Percentiles rank a stretch among this genome's conserved stretches.
Conservation (phyloP, 768 basidiomycete genomes). For the Trametopsis cervina region DNA sequence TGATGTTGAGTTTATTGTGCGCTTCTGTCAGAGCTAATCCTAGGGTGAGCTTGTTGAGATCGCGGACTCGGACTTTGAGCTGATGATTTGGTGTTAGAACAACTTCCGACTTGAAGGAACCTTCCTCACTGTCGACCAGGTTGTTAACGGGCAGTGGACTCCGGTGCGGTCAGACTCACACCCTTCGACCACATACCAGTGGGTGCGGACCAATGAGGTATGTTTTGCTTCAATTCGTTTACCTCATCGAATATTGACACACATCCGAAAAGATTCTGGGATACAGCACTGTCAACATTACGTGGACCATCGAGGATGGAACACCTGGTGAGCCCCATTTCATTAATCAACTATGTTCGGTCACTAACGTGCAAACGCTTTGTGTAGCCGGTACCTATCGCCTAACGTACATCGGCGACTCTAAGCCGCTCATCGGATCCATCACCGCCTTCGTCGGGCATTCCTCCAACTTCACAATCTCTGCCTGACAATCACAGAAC, state of each 20-base stretch:
- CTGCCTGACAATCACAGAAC: no score
- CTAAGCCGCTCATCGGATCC: constrained; percentile 59
- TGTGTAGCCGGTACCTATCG: constrained; percentile 64
- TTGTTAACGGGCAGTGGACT: constrained; percentile 42
- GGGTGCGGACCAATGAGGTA: constrained; percentile 52
- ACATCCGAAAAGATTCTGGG: constrained; percentile 37
- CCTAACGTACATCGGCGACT: constrained; percentile 66
- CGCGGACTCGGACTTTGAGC: no score
- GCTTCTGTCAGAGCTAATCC: constrained; percentile 47
- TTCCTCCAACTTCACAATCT: constrained; percentile 56
- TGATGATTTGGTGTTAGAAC: no score
- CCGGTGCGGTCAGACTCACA: constrained; percentile 68
- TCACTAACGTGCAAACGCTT: no score
- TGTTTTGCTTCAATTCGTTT: constrained; percentile 19
- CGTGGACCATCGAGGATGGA: constrained; percentile 61
- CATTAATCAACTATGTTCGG: not conserved
- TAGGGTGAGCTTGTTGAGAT: constrained; percentile 56
- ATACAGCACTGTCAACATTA: constrained; percentile 57
- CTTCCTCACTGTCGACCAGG: constrained; percentile 60
- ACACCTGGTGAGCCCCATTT: constrained; percentile 41
- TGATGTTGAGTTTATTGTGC: not conserved
- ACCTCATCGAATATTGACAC: not conserved
- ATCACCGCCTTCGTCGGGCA: constrained; percentile 57
- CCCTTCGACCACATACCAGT: constrained; percentile 64
- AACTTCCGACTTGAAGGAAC: constrained; percentile 70